Percentiles rank a stretch among this genome's conserved stretches.
Evolutionary conservation across 306 rosid genomes (phyloP).

Genomic region (Glycine soja): DNA sequence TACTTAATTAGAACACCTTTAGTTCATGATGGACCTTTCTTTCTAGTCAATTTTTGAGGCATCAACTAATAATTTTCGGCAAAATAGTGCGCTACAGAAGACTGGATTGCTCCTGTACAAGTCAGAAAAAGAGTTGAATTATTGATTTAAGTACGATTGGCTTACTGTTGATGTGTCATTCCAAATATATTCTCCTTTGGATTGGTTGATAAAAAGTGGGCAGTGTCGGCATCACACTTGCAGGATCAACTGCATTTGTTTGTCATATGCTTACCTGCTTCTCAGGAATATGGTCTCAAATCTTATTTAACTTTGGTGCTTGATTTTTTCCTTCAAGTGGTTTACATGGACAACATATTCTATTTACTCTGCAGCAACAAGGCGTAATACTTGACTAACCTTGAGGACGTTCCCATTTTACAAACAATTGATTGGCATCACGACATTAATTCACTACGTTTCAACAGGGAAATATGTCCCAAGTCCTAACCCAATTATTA

Average conservation of each 20-base stretch:
- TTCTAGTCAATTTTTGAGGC: conserved; percentile 18
- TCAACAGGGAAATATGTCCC: conserved; percentile 42
- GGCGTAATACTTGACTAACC: not conserved
- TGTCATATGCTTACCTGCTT: conserved; percentile 43
- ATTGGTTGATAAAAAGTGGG: conserved; percentile 48
- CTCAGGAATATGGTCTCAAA: conserved; percentile 15
- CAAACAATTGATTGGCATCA: conserved; percentile 11
- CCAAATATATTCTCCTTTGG: conserved; percentile 13
- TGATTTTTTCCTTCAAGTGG: conserved; percentile 37
- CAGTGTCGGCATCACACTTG: not conserved
- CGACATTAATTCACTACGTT: conserved; percentile 33
- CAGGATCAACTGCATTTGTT: conserved; percentile 44
- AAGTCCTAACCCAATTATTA: conserved; percentile 47
- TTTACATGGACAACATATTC: not conserved
- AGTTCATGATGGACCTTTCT: not conserved
- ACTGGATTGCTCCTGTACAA: no score
- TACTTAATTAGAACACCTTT: not conserved
- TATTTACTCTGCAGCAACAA: conserved; percentile 13
- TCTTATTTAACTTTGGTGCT: conserved; percentile 30
- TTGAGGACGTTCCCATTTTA: not conserved
- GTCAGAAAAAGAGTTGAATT: no score
- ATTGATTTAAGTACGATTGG: no score
- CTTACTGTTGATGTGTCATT: conserved; percentile 12
- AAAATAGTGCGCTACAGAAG: conserved; percentile 7
- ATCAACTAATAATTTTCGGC: conserved; percentile 23